These are phyloP conservation scores for Quercus gilva DNA, from an alignment of 306 rosid species.

Conservation along the genomic window DNA sequence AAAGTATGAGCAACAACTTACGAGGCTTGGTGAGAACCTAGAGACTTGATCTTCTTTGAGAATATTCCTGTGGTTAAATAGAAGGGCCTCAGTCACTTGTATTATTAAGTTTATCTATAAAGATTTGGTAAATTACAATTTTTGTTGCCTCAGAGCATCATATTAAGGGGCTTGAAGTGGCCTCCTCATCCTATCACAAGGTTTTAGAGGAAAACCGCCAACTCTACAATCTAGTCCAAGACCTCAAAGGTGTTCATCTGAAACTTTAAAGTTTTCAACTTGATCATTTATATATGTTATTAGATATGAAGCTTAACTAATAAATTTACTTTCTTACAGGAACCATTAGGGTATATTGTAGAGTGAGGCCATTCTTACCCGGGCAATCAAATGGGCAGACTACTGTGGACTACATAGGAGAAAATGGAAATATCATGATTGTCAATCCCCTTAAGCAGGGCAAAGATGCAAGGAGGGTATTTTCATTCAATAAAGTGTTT, in stretches of 20 bases:
- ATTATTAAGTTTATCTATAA: neutral
- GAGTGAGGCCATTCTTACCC: constrained; percentile 85
- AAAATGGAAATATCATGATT: constrained; percentile 92
- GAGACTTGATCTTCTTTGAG: constrained; percentile 17
- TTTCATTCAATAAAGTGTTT: constrained; percentile 89
- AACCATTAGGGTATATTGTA: constrained; percentile 87
- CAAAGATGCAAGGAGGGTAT: constrained; percentile 79
- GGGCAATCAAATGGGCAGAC: constrained; percentile 71
- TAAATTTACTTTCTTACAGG: constrained; percentile 45
- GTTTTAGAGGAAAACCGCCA: constrained; percentile 81
- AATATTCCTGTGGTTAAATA: neutral
- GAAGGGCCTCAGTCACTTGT: neutral
- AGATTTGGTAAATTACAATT: constrained; percentile 16
- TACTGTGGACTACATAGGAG: constrained; percentile 87
- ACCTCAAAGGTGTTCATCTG: constrained; percentile 71
- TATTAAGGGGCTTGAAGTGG: constrained; percentile 66
- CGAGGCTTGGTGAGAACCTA: constrained; percentile 66
- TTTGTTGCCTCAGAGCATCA: constrained; percentile 52
- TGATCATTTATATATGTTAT: neutral
- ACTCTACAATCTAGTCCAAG: constrained; percentile 94
- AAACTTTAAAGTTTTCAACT: constrained; percentile 9
- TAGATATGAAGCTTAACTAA: neutral
- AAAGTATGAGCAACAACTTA: constrained; percentile 61
- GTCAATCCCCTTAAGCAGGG: constrained; percentile 86
- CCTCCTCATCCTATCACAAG: constrained; percentile 80